Conservation (phyloP, 108 stramenopile genomes). For the Cyclostephanos tholiformis region DNA sequence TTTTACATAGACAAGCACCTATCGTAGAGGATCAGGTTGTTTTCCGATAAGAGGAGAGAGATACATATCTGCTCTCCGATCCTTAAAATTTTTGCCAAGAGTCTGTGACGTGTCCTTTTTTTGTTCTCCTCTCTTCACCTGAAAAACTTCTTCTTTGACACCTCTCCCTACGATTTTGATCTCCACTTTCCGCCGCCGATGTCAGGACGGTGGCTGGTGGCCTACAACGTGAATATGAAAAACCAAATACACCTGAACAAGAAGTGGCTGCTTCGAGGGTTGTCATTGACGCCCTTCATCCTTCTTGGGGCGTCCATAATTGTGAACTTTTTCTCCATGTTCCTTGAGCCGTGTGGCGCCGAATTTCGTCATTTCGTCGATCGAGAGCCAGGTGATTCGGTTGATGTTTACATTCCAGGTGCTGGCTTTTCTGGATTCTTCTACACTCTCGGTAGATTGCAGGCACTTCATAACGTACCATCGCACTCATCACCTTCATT, state of each 20-base stretch:
- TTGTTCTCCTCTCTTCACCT: too few species aligned
- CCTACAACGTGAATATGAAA: background rate
- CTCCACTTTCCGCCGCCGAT: background rate
- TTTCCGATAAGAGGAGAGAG: too few species aligned
- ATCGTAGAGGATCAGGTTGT: too few species aligned
- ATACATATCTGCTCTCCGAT: too few species aligned
- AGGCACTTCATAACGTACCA: constrained; percentile 26
- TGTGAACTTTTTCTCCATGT: constrained; percentile 24
- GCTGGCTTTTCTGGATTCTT: constrained; percentile 81
- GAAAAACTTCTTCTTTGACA: too few species aligned
- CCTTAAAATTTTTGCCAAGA: too few species aligned
- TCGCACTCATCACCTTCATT: background rate
- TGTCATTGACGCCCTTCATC: background rate
- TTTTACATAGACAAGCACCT: too few species aligned
- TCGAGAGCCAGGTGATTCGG: background rate
- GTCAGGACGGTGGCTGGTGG: background rate
- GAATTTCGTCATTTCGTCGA: background rate
- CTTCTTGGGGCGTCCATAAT: background rate
- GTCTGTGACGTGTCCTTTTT: too few species aligned
- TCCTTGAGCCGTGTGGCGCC: constrained; percentile 7
- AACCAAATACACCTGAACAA: background rate
- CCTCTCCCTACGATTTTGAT: too few species aligned
- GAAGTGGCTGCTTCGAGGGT: background rate
- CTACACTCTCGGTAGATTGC: constrained; percentile 66
- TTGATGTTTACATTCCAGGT: constrained; percentile 61